Evolutionary conservation across 2,329 filamentous ascomycete species (phyloP).

Genomic region (Ophiostoma ulmi): DNA sequence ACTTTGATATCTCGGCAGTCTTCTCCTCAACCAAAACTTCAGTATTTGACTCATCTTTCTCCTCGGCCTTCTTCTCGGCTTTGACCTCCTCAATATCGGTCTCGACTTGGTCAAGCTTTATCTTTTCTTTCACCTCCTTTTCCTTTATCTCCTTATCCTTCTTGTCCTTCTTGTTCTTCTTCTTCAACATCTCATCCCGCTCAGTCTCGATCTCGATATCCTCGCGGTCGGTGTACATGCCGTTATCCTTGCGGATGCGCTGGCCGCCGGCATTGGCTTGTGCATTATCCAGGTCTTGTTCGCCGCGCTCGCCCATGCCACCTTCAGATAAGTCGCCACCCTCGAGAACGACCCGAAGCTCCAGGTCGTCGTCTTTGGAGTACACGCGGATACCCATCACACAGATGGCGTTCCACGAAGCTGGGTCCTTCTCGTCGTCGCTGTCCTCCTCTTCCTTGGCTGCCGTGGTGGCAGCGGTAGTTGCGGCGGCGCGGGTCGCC

Average conservation of each 20-base stretch:
- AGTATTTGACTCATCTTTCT: conserved; percentile 16
- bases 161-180: conserved; percentile 21
- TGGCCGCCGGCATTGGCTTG: conserved; percentile 50
- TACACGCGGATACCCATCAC: conserved; percentile 59
- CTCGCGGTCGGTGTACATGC: conserved; percentile 24
- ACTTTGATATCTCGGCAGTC: background rate
- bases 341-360: conserved; percentile 53
- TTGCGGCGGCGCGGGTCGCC: conserved; percentile 14
- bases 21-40: background rate
- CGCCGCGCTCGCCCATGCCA: conserved; percentile 54
- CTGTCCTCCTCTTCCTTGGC: conserved; percentile 44
- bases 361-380: conserved; percentile 49
- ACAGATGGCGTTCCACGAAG: conserved; percentile 59
- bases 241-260: conserved; percentile 34
- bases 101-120: conserved; percentile 27
- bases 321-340: conserved; percentile 49
- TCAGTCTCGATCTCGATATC: conserved; percentile 28
- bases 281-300: conserved; percentile 52
- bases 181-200: conserved; percentile 27
- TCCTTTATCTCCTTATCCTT: conserved; percentile 32
- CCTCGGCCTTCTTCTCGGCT: conserved; percentile 30
- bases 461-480: conserved; percentile 37
- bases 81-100: conserved; percentile 27
- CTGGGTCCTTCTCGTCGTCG: conserved; percentile 51
- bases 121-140: conserved; percentile 26